Percentiles rank a stretch among this genome's conserved stretches.
Conservation (phyloP, 164 flowering plant species). For the Stephania cephalantha region DNA sequence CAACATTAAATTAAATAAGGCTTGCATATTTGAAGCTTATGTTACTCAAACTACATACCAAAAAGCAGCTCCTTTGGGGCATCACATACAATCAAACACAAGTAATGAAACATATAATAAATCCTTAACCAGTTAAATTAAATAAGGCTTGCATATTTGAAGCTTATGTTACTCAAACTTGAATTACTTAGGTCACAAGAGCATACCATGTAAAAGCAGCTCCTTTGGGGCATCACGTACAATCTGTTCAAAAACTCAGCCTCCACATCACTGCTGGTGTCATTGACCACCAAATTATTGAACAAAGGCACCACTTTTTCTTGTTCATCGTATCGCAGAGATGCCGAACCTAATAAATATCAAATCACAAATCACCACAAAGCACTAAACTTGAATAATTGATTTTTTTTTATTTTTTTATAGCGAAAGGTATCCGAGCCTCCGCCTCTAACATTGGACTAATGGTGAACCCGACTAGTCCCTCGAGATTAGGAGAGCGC, state of each 20-base stretch:
- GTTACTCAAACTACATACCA: too few species aligned
- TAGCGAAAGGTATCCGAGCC: too few species aligned
- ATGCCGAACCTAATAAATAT: slow-evolving; percentile 26
- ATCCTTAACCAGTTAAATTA: slow-evolving; percentile 14
- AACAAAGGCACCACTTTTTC: slow-evolving; percentile 41
- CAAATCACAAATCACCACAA: background rate
- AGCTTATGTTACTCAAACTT: too few species aligned
- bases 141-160: background rate
- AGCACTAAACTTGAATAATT: background rate
- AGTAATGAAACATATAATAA: slow-evolving; percentile 6
- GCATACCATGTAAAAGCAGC: slow-evolving; percentile 83
- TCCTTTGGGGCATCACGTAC: slow-evolving; percentile 62
- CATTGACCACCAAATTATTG: slow-evolving; percentile 56
- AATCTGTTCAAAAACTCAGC: slow-evolving; percentile 49
- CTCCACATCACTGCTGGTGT: slow-evolving; percentile 48
- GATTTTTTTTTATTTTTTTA: too few species aligned
- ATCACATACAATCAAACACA: too few species aligned
- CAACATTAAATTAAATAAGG: too few species aligned
- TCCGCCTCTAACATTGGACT: too few species aligned
- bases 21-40: too few species aligned
- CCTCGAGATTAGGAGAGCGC: too few species aligned
- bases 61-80: too few species aligned
- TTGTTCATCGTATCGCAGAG: slow-evolving; percentile 17
- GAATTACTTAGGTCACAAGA: background rate
- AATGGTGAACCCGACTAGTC: too few species aligned